These are phyloP conservation scores for Fagopyrum tataricum DNA, from an alignment of 148 eudicot genomes.

Conservation along the genomic window DNA sequence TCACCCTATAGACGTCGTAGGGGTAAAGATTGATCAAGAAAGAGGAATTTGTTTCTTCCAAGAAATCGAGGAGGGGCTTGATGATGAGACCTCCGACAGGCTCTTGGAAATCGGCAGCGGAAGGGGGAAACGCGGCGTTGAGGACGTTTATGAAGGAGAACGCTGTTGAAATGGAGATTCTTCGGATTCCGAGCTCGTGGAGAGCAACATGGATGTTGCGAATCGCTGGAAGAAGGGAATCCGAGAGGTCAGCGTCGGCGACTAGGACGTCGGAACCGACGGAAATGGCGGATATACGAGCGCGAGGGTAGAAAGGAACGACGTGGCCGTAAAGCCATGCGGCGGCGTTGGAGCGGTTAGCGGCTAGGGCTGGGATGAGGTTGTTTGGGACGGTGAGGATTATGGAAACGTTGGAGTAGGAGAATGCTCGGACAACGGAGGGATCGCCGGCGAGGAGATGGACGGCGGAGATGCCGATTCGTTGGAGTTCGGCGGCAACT, in stretches of 20 bases:
- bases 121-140: slow-evolving; percentile 62
- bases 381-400: slow-evolving; percentile 65
- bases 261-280: slow-evolving; percentile 39
- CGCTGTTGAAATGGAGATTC: slow-evolving; percentile 60
- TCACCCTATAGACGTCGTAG: slow-evolving; percentile 32
- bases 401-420: slow-evolving; percentile 62
- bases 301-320: slow-evolving; percentile 87
- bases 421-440: slow-evolving; percentile 45
- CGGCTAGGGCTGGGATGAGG: slow-evolving; percentile 44
- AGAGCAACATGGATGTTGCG: slow-evolving; percentile 44
- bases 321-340: slow-evolving; percentile 52
- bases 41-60: slow-evolving; percentile 52
- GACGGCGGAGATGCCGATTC: slow-evolving; percentile 40
- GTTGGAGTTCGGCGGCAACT: slow-evolving; percentile 25
- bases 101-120: slow-evolving; percentile 50
- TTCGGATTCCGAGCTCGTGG: slow-evolving; percentile 39
- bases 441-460: slow-evolving; percentile 46
- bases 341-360: slow-evolving; percentile 51
- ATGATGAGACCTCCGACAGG: slow-evolving; percentile 38
- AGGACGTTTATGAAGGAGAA: slow-evolving; percentile 42
- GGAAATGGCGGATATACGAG: slow-evolving; percentile 52
- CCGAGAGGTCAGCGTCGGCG: slow-evolving; percentile 21
- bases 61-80: slow-evolving; percentile 44
- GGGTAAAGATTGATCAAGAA: slow-evolving; percentile 63
- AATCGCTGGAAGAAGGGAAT: slow-evolving; percentile 47